Percentiles rank a stretch among this genome's conserved stretches.
Conservation (phyloP, 441 rosid genomes). For the Daphne laureola region DNA sequence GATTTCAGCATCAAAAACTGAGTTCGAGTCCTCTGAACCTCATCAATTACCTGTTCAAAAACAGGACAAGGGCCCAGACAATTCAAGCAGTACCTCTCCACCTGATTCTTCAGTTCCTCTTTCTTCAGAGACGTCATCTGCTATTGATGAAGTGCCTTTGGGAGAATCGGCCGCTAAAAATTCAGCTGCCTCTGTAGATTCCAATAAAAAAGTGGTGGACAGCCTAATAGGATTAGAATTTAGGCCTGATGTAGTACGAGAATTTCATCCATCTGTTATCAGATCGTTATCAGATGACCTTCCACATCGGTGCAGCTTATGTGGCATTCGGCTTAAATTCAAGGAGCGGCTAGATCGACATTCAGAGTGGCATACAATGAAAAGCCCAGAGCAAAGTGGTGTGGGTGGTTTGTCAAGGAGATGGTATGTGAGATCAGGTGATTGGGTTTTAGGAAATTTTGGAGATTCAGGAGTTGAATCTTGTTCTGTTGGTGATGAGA, state of each 20-base stretch:
- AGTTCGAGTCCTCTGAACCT: slow-evolving; percentile 26
- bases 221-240: slow-evolving; percentile 70
- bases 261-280: slow-evolving; percentile 69
- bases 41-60: slow-evolving; percentile 24
- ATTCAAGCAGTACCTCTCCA: slow-evolving; percentile 17
- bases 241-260: slow-evolving; percentile 69
- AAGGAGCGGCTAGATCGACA: slow-evolving; percentile 63
- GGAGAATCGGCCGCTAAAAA: slow-evolving; percentile 26
- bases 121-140: slow-evolving; percentile 22
- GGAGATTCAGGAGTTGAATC: slow-evolving; percentile 34
- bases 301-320: slow-evolving; percentile 62
- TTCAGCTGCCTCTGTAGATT: slow-evolving; percentile 23
- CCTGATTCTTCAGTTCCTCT: slow-evolving; percentile 32
- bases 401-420: slow-evolving; percentile 30
- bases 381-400: slow-evolving; percentile 30
- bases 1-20: slow-evolving; percentile 71
- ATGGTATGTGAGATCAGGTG: slow-evolving; percentile 60
- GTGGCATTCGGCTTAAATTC: slow-evolving; percentile 68
- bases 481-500: slow-evolving; percentile 23
- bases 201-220: slow-evolving; percentile 23
- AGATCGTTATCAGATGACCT: slow-evolving; percentile 51
- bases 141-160: slow-evolving; percentile 23
- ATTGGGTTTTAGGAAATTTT: slow-evolving; percentile 56
- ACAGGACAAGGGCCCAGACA: slow-evolving; percentile 24
- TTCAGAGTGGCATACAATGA: slow-evolving; percentile 68